These are phyloP conservation scores for Myochromella boudieri DNA, from an alignment of 768 basidiomycete genomes.

Conservation along the genomic window DNA sequence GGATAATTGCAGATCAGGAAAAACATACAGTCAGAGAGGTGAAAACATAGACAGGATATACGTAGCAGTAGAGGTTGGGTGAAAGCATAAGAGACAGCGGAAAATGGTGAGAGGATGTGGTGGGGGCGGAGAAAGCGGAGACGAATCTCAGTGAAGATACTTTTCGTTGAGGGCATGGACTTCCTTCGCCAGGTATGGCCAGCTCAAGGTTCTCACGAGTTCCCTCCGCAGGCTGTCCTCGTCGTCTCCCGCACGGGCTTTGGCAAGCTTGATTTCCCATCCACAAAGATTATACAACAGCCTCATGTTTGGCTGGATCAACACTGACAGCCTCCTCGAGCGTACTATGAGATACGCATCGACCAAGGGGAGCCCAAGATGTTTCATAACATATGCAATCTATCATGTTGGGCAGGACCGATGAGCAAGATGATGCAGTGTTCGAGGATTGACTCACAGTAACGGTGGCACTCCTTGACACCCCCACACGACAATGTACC, in stretches of 20 bases:
- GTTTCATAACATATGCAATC: constrained; percentile 98
- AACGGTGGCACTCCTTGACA: constrained; percentile 90
- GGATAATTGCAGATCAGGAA: no score
- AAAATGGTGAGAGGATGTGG: neutral
- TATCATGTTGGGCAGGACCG: constrained; percentile 23
- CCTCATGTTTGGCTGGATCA: constrained; percentile 96
- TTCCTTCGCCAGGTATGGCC: constrained; percentile 85
- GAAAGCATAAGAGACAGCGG: neutral
- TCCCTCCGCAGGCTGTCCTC: constrained; percentile 52
- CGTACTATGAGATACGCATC: constrained; percentile 94
- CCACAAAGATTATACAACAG: constrained; percentile 91
- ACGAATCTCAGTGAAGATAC: constrained; percentile 43
- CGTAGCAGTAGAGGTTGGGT: neutral
- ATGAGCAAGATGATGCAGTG: neutral
- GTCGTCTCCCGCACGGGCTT: constrained; percentile 59
- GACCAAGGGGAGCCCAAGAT: constrained; percentile 79
- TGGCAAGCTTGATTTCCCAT: constrained; percentile 94
- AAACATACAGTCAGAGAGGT: no score
- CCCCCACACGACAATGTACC: constrained; percentile 99
- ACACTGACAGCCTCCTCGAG: constrained; percentile 82
- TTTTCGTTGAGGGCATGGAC: constrained; percentile 87
- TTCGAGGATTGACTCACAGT: constrained; percentile 51
- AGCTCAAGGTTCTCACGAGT: constrained; percentile 68
- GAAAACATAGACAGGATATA: no score
- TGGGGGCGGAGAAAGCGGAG: neutral